Evolutionary conservation across 1,284 basidiomycete genomes (phyloP).

Genomic region (Porogramme epimiltina): DNA sequence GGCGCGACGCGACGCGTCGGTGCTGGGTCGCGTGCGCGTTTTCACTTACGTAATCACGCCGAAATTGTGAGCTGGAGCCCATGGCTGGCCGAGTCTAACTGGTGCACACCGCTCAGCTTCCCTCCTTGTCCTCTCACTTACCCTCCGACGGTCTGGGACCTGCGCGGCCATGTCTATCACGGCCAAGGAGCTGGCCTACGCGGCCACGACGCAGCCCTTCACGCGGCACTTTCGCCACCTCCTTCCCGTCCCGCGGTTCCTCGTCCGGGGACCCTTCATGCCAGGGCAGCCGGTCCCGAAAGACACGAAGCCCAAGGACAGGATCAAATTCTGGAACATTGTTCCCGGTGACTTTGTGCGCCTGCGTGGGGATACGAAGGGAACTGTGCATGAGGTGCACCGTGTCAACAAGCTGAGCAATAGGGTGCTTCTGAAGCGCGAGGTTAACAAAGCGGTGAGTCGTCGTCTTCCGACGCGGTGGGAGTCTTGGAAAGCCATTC

Average conservation of each 20-base stretch:
- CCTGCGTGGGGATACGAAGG: slow-evolving; percentile 62
- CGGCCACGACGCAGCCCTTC: slow-evolving; percentile 38
- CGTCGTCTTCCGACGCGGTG: background rate
- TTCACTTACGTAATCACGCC: slow-evolving; percentile 10
- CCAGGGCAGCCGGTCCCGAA: slow-evolving; percentile 40
- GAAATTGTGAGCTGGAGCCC: slow-evolving; percentile 16
- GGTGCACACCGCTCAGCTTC: background rate
- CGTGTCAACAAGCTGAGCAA: slow-evolving; percentile 75
- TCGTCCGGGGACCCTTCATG: slow-evolving; percentile 33
- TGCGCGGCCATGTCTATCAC: slow-evolving; percentile 9
- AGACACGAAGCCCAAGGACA: slow-evolving; percentile 60
- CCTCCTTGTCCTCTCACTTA: background rate
- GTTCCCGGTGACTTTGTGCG: slow-evolving; percentile 82
- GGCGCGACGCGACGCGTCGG: slow-evolving; percentile 3
- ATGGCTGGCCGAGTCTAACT: slow-evolving; percentile 6
- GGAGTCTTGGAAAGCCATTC: too few species aligned
- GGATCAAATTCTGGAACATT: slow-evolving; percentile 85
- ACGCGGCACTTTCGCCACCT: slow-evolving; percentile 69
- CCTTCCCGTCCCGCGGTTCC: slow-evolving; percentile 51
- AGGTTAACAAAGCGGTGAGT: slow-evolving; percentile 38
- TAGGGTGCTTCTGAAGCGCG: slow-evolving; percentile 66
- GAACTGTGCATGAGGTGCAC: slow-evolving; percentile 64
- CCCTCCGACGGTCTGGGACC: slow-evolving; percentile 1
- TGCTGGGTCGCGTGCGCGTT: slow-evolving; percentile 19
- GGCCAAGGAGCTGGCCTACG: slow-evolving; percentile 15